Evolutionary conservation across 306 rosid species (phyloP).

Genomic region (Rosa rugosa): DNA sequence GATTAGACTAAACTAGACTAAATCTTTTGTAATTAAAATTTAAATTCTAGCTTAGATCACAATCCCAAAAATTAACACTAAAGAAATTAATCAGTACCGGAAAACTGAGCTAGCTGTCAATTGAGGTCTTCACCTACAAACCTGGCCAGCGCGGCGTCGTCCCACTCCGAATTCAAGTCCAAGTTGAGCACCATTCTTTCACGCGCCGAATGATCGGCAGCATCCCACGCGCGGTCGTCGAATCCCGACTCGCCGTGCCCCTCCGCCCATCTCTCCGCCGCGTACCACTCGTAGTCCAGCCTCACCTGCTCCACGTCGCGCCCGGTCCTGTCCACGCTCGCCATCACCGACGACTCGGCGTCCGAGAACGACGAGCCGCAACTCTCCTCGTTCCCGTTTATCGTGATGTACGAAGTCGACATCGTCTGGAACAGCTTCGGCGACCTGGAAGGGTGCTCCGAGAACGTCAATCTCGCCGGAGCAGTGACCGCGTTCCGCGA

Average conservation of each 20-base stretch:
- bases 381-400: slow-evolving; percentile 76
- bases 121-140: slow-evolving; percentile 37
- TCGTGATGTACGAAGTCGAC: slow-evolving; percentile 60
- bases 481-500: neutral
- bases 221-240: slow-evolving; percentile 24
- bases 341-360: slow-evolving; percentile 66
- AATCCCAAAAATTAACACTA: neutral
- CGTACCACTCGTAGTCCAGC: neutral
- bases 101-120: neutral
- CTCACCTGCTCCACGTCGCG: neutral
- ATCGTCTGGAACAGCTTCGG: slow-evolving; percentile 43
- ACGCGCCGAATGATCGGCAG: slow-evolving; percentile 17
- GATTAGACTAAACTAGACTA: neutral
- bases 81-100: neutral
- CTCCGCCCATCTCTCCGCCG: slow-evolving; percentile 8
- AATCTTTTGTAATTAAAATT: neutral
- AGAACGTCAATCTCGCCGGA: slow-evolving; percentile 40
- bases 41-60: neutral
- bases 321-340: slow-evolving; percentile 45
- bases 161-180: slow-evolving; percentile 21
- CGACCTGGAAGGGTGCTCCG: slow-evolving; percentile 43
- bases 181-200: neutral
- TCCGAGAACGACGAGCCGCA: slow-evolving; percentile 81
- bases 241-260: neutral
- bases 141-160: slow-evolving; percentile 40